Evolutionary conservation across 2,329 filamentous ascomycete species (phyloP), one percentile per base, ranked within the genome.

Genomic region (Epichloe amarillans): DNA sequence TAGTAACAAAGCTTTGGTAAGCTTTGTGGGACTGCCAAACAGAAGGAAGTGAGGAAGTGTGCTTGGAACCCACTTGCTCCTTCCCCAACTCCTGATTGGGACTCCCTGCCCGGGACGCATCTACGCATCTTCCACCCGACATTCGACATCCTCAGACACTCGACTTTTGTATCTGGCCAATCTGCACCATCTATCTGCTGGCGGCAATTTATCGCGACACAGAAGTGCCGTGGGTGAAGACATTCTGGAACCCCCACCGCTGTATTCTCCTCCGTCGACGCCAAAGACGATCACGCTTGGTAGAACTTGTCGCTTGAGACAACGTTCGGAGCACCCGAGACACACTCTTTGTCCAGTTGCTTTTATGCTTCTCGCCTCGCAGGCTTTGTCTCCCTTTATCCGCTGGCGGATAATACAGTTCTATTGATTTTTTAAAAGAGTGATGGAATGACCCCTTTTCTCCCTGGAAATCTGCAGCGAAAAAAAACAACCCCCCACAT

Each of bases 331-430:
- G 4, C 37, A 39, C 39, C 47, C 47, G 33, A 47, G 51, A 50
- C 47, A 50, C 10, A 50, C 10, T 35, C 36, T 15, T 48, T 48
- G 21, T 39, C 15, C 17, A n/a, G 5, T 38, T 35, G 30, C 23
- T 12, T 43, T 39, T 23, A 37, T 37, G 38, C 35, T 41, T 40
- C 44, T 47, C 14, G 19, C 33, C 23, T 37, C n/a, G 6, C 15
- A 17, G 43, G 21, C 36, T 39, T 30, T 15, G 51, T 40, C 40
- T 50, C 12, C 41, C 15, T 10, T 21, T 47, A 35, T 53, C 44
- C 47, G 51, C 47, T 44, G 51, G 47, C 51, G 51, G 43, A 33
- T 44, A 42, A 11, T 19, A 10, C 26, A 3, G 26, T n/a, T 33
- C 23, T 35, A 35, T n/a, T 42, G 1, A 37, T 23, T 11, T n/a